Conservation (phyloP, 2,329 filamentous ascomycete species). For the Apiospora pterosperma region DNA sequence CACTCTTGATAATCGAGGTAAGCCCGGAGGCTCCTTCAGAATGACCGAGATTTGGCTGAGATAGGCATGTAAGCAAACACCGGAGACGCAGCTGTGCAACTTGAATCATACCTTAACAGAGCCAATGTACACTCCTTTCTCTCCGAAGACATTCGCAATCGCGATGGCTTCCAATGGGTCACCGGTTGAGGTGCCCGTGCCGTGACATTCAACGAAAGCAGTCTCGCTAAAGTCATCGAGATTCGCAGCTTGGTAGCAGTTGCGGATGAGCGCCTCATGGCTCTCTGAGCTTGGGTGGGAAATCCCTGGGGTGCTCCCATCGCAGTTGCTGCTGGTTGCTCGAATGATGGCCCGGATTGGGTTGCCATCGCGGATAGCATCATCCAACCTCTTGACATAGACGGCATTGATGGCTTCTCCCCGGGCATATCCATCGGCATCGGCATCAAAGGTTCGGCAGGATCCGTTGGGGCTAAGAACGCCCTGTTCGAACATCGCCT, state of each 20-base stretch:
- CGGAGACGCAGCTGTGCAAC: conserved; percentile 11
- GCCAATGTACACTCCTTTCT: neutral
- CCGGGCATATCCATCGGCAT: conserved; percentile 48
- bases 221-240: conserved; percentile 12
- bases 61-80: conserved; percentile 17
- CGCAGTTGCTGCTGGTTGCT: conserved; percentile 18
- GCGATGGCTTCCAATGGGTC: conserved; percentile 36
- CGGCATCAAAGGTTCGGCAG: conserved; percentile 35
- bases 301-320: conserved; percentile 19
- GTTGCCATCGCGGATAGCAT: conserved; percentile 6
- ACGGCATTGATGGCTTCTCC: conserved; percentile 45
- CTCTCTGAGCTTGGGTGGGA: conserved; percentile 12
- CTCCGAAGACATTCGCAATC: conserved; percentile 14
- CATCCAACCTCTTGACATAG: conserved; percentile 15
- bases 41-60: conserved; percentile 19
- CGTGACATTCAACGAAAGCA: conserved; percentile 16
- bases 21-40: conserved; percentile 23
- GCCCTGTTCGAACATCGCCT: neutral
- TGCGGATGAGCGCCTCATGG: conserved; percentile 19
- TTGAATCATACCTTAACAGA: neutral
- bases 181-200: conserved; percentile 37
- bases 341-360: conserved; percentile 18
- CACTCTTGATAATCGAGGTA: conserved; percentile 18
- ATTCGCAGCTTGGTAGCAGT: conserved; percentile 15
- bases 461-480: neutral